Evolutionary conservation across 1,284 basidiomycete genomes (phyloP).

Genomic region (Irpex sp.): DNA sequence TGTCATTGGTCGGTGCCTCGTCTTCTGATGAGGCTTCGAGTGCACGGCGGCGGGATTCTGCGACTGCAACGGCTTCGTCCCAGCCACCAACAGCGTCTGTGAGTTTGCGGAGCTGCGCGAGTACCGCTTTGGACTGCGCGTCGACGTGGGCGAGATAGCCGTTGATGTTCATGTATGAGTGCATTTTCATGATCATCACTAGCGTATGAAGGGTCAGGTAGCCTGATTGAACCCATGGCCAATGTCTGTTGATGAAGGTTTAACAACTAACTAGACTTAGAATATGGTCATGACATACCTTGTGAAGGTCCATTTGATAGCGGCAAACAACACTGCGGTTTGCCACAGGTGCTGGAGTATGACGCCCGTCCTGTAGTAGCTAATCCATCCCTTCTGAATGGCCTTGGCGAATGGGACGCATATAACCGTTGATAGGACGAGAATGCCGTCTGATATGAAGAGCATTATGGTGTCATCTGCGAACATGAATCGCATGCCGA

Average conservation of each 20-base stretch:
- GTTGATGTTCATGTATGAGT: constrained; percentile 90
- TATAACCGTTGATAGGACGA: constrained; percentile 73
- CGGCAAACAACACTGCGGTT: constrained; percentile 58
- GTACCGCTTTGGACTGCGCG: constrained; percentile 37
- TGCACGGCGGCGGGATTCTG: constrained; percentile 30
- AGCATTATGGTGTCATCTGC: constrained; percentile 82
- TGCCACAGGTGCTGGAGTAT: constrained; percentile 79
- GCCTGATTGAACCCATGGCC: constrained; percentile 98
- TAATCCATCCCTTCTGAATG: constrained; percentile 71
- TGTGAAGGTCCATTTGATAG: constrained; percentile 83
- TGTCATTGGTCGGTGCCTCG: constrained; percentile 19
- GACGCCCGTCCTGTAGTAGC: constrained; percentile 70
- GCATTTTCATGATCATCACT: constrained; percentile 94
- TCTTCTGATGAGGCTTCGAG: constrained; percentile 29
- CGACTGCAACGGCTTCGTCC: constrained; percentile 50
- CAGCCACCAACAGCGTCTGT: constrained; percentile 56
- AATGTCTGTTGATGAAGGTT: constrained; percentile 48
- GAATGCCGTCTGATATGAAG: constrained; percentile 77
- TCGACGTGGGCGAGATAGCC: constrained; percentile 70
- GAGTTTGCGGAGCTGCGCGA: constrained; percentile 41
- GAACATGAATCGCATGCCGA: constrained; percentile 72
- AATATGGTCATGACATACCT: constrained; percentile 34
- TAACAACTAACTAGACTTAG: neutral
- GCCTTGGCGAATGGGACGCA: constrained; percentile 83
- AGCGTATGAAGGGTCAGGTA: constrained; percentile 91